Evolutionary conservation across 75 land plant species (phyloP).

Genomic region (Selaginella moellendorffii): DNA sequence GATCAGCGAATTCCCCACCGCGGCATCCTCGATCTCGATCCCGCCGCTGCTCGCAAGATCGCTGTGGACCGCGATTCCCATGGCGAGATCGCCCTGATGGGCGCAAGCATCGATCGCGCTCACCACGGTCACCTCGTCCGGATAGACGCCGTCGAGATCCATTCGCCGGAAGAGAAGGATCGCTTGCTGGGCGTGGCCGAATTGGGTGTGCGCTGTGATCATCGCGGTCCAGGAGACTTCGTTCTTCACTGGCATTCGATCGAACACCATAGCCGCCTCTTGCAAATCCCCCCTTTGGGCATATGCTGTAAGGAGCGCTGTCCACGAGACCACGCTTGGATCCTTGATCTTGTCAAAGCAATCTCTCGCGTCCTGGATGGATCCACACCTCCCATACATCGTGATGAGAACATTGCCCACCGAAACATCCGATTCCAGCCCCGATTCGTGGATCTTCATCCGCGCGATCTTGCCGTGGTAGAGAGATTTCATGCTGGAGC

Average conservation of each 20-base stretch:
- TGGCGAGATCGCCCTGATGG: neutral
- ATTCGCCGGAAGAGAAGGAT: neutral
- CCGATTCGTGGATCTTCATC: neutral
- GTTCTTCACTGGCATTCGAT: slow-evolving; percentile 1
- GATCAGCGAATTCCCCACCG: neutral
- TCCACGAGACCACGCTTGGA: slow-evolving; percentile 3
- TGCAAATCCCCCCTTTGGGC: slow-evolving; percentile 3
- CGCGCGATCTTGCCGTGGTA: neutral
- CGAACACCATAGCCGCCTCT: neutral
- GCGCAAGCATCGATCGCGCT: neutral
- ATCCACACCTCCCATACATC: neutral
- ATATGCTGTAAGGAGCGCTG: neutral
- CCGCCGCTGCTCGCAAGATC: neutral
- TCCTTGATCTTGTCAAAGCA: neutral
- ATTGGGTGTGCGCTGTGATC: neutral
- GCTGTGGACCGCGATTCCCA: neutral
- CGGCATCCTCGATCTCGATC: neutral
- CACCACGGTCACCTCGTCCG: neutral
- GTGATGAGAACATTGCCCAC: neutral
- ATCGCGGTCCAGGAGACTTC: slow-evolving; percentile 5
- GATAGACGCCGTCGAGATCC: neutral
- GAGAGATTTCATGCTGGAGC: neutral
- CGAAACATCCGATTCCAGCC: neutral
- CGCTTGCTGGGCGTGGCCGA: neutral
- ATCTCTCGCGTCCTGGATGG: neutral